Evolutionary conservation across 768 basidiomycete species (phyloP).

Genomic region (Tulasnella sp.): DNA sequence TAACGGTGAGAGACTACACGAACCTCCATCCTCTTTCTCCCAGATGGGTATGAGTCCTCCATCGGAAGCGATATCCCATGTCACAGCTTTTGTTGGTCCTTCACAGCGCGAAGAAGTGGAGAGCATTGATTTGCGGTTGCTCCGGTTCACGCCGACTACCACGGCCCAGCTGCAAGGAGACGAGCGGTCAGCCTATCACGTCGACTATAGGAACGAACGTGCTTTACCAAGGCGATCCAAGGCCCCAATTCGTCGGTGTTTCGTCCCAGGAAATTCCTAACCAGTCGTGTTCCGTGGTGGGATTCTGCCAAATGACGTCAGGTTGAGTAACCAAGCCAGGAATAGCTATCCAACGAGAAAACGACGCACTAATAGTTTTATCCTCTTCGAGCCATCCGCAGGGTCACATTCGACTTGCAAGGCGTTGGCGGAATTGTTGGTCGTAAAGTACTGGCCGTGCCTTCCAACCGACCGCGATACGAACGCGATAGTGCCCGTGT

Average conservation of each 20-base stretch:
- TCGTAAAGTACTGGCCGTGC: background rate
- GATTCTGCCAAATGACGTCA: background rate
- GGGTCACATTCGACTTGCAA: slow-evolving; percentile 6
- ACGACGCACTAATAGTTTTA: background rate
- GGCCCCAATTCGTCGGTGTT: background rate
- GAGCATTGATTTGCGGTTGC: slow-evolving; percentile 13
- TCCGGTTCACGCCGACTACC: slow-evolving; percentile 2
- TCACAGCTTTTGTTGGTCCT: slow-evolving; percentile 18
- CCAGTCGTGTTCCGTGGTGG: background rate
- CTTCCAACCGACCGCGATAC: background rate
- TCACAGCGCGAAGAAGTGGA: slow-evolving; percentile 1
- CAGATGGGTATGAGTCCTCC: background rate
- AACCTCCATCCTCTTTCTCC: slow-evolving; percentile 1
- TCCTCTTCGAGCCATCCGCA: background rate
- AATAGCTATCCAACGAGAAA: background rate
- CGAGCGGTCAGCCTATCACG: background rate
- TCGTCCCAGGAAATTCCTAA: background rate
- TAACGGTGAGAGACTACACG: too few species aligned
- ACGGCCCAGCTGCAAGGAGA: background rate
- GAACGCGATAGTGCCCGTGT: background rate
- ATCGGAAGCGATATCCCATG: slow-evolving; percentile 1
- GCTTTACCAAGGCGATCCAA: background rate
- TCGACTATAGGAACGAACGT: background rate
- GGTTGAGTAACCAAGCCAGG: background rate
- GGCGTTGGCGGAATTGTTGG: background rate